Conservation (phyloP, 2,329 filamentous ascomycete genomes). For the Coniella lustricola region DNA sequence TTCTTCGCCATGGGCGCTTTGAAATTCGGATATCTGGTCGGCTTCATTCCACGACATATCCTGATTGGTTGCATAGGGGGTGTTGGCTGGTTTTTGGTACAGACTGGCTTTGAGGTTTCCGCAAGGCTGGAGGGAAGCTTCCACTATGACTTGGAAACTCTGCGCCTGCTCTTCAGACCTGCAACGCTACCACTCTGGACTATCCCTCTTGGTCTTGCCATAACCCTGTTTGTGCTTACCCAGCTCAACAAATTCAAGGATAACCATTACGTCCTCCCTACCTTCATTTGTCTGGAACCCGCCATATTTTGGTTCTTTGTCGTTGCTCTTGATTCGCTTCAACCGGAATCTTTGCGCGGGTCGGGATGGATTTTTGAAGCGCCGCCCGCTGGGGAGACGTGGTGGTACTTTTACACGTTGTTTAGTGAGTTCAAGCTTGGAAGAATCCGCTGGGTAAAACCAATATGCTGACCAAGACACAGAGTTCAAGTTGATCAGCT, state of each 20-base stretch:
- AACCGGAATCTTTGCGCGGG: conserved; percentile 59
- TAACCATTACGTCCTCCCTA: conserved; percentile 71
- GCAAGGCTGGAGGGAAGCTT: conserved; percentile 81
- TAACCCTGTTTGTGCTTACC: conserved; percentile 55
- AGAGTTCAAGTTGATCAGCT: conserved; percentile 79
- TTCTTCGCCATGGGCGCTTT: conserved; percentile 89
- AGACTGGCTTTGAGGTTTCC: conserved; percentile 89
- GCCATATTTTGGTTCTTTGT: conserved; percentile 73
- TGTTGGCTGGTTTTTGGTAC: conserved; percentile 88
- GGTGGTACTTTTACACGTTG: conserved; percentile 96
- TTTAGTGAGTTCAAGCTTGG: conserved; percentile 59
- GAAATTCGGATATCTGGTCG: conserved; percentile 83
- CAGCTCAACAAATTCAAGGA: conserved; percentile 59
- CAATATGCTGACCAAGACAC: conserved; percentile 15
- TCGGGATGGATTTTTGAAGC: conserved; percentile 88
- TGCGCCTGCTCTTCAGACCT: conserved; percentile 63
- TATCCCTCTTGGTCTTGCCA: conserved; percentile 68
- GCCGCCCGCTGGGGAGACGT: conserved; percentile 77
- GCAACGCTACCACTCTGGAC: conserved; percentile 79
- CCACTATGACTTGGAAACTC: conserved; percentile 69
- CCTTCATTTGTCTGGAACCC: conserved; percentile 77
- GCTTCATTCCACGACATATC: conserved; percentile 95
- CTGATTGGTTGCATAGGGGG: conserved; percentile 95
- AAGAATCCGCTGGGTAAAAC: conserved; percentile 5
- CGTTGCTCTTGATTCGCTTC: conserved; percentile 58